Percentiles rank a stretch among this genome's conserved stretches.
Conservation (phyloP, 1,139 yeast species). For the Suhomyces bokatorum region DNA sequence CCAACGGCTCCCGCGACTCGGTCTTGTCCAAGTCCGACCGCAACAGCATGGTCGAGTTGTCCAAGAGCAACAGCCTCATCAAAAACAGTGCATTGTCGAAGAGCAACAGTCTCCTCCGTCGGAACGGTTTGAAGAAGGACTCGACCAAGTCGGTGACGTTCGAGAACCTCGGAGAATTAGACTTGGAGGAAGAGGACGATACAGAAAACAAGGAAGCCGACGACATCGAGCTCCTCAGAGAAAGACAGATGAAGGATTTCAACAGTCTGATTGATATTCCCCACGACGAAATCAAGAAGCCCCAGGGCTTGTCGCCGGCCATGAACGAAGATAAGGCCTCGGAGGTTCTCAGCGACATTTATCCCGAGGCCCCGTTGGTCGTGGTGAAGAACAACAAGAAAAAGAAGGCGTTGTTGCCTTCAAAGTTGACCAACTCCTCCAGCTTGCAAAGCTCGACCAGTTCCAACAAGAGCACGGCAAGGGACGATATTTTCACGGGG, state of each 20-base stretch:
- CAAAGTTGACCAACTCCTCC: constrained; percentile 13
- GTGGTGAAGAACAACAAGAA: constrained; percentile 31
- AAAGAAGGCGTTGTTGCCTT: constrained; percentile 19
- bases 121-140: constrained; percentile 13
- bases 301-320: constrained; percentile 9
- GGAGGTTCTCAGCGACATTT: constrained; percentile 48
- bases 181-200: constrained; percentile 27
- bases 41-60: constrained; percentile 1
- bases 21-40: constrained; percentile 2
- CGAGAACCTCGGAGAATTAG: constrained; percentile 35
- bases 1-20: constrained; percentile 12
- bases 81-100: constrained; percentile 9
- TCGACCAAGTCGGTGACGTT: constrained; percentile 42
- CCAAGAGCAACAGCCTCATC: constrained; percentile 8
- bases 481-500: constrained; percentile 1
- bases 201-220: constrained; percentile 21
- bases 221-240: constrained; percentile 17
- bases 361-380: constrained; percentile 41
- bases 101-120: constrained; percentile 14
- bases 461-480: neutral
- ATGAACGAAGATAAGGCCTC: constrained; percentile 25
- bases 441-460: neutral
- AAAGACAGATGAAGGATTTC: constrained; percentile 20
- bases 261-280: constrained; percentile 24
- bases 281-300: constrained; percentile 21